Conservation (phyloP, 805 yeast species). For the Saccharomycopsis sp. region DNA sequence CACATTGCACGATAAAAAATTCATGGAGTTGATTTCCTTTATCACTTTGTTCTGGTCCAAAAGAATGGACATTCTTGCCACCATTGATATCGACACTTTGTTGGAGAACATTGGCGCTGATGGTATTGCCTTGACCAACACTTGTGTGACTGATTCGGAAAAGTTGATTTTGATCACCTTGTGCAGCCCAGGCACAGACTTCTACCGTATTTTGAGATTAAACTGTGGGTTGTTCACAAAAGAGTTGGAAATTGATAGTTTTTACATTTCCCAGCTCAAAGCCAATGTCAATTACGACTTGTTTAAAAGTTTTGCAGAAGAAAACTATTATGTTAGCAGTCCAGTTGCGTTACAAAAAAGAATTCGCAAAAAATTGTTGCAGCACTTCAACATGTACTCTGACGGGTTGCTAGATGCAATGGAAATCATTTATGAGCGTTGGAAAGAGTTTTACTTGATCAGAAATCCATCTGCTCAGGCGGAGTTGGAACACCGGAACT, state of each 20-base stretch:
- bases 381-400: constrained; percentile 24
- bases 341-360: constrained; percentile 56
- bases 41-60: constrained; percentile 13
- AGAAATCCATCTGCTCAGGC: neutral
- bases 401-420: constrained; percentile 27
- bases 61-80: constrained; percentile 2
- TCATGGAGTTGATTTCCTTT: constrained; percentile 14
- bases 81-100: constrained; percentile 16
- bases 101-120: constrained; percentile 14
- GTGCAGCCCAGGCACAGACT: constrained; percentile 18
- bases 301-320: constrained; percentile 39
- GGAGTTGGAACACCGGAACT: constrained; percentile 33
- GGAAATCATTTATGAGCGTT: constrained; percentile 30
- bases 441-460: constrained; percentile 13
- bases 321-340: constrained; percentile 54
- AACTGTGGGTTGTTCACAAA: constrained; percentile 3
- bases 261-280: neutral
- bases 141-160: constrained; percentile 9
- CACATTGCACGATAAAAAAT: constrained; percentile 11
- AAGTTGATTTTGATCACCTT: constrained; percentile 13
- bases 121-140: constrained; percentile 8
- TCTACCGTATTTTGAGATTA: constrained; percentile 6
- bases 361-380: constrained; percentile 35
- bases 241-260: constrained; percentile 5
- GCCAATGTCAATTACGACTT: constrained; percentile 28